Base-by-base conservation (phyloP, 805 yeast species). In the Nematodospora valgi region DNA sequence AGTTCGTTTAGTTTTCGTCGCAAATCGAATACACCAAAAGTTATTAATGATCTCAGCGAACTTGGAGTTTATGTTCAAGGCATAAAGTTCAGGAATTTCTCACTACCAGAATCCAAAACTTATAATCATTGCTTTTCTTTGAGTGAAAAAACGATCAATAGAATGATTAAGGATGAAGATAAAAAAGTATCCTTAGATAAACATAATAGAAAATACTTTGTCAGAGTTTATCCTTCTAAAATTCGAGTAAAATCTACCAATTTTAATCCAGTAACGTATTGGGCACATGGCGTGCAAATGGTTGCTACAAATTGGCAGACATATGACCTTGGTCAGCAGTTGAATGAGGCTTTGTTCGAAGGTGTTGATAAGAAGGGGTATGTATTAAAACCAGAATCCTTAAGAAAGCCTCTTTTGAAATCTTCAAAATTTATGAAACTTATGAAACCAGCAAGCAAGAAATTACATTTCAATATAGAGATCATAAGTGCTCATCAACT, bases 261-360 rank as follows among this genome's bases (percentile, higher is more conserved):
- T 51, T 89, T 86, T 52, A 74, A 73, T 28, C 98, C 98, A 0
- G 58, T 86, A 2, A 56, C 58, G 1, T 87, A 77, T 51, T 93
- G 99, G 98, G 69, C 70, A 32, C 64, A 73, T 30, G 99, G 99
- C 1, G 82, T 74, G 8, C 98, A 93, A 52, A 77, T 93, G 87
- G 98, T 86, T 4, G 98, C 98, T 0, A 81, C 96, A 0, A 93
- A 91, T 53, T 91, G 97, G 97, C 98, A 91, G 58, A 82, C 93
- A 0, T 82, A 77, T 53, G 98, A 93, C 52, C 39, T 78, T 12
- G 96, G 97, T 0, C 91, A 89, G 52, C 96, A 88, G 52, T 50
- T 93, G 8, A 89, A 88, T 54, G 84, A 84, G 43, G 86, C 96
- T 3, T 62, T 88, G 73, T 87, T 91, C 56, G 76, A 76, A 33